Evolutionary conservation across 2,329 filamentous ascomycete genomes (phyloP).

Genomic region (Hymenoscyphus fraxineus): DNA sequence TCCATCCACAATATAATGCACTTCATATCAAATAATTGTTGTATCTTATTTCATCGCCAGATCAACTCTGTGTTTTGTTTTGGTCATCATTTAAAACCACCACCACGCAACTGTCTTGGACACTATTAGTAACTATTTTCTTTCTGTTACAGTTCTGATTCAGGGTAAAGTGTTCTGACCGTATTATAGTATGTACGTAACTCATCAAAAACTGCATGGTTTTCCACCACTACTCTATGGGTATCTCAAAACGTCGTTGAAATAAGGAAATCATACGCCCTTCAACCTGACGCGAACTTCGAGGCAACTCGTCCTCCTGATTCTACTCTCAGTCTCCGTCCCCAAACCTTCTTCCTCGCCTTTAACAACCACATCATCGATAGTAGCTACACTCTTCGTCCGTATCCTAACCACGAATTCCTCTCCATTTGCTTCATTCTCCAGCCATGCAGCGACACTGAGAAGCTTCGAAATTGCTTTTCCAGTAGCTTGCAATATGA

Average conservation of each 20-base stretch:
- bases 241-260: neutral
- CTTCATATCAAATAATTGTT: too few species aligned
- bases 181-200: neutral
- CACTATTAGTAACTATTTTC: neutral
- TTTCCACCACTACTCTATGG: neutral
- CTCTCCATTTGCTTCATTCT: slow-evolving; percentile 27
- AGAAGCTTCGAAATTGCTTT: slow-evolving; percentile 34
- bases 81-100: neutral
- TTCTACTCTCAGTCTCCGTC: slow-evolving; percentile 22
- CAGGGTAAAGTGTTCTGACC: neutral
- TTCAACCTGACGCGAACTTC: slow-evolving; percentile 29
- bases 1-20: too few species aligned
- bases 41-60: too few species aligned
- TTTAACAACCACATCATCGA: slow-evolving; percentile 33
- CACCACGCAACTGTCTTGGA: neutral
- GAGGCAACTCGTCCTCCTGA: slow-evolving; percentile 32
- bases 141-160: neutral
- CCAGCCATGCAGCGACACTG: slow-evolving; percentile 28
- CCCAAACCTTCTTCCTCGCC: slow-evolving; percentile 16
- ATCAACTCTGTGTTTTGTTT: neutral
- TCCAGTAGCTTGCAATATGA: slow-evolving; percentile 33
- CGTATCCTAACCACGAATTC: slow-evolving; percentile 24
- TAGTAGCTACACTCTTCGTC: slow-evolving; percentile 34
- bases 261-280: neutral
- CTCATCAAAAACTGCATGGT: neutral